These are phyloP conservation scores for Psilocybe azurescens DNA, from an alignment of 768 basidiomycete species.

Conservation along the genomic window DNA sequence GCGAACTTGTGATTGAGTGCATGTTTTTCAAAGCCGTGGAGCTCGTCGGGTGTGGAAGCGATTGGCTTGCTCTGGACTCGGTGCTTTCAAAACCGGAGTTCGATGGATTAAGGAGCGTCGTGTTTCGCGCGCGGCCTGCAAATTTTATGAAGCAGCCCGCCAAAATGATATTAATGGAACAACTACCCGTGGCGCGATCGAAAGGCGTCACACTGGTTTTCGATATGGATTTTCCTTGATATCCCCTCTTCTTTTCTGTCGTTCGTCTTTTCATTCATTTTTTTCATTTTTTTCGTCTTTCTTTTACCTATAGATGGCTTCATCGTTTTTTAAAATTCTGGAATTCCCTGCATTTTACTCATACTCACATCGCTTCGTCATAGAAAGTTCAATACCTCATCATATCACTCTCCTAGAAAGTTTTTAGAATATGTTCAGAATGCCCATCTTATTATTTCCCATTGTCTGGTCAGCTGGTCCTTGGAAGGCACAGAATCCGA, in stretches of 20 bases:
- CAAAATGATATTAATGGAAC: slow-evolving; percentile 20
- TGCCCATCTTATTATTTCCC: too few species aligned
- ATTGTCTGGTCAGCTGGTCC: too few species aligned
- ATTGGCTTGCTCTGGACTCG: slow-evolving; percentile 23
- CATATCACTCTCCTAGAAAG: too few species aligned
- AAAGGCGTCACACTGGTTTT: slow-evolving; percentile 19
- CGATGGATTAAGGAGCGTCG: slow-evolving; percentile 13
- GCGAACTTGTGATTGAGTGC: slow-evolving; percentile 22
- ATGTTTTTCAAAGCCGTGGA: slow-evolving; percentile 26
- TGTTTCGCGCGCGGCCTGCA: slow-evolving; percentile 17
- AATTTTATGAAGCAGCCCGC: slow-evolving; percentile 8
- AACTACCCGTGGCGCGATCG: slow-evolving; percentile 17
- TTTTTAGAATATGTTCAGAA: too few species aligned
- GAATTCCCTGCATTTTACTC: too few species aligned
- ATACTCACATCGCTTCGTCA: too few species aligned
- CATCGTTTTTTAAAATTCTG: too few species aligned
- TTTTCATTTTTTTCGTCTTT: too few species aligned
- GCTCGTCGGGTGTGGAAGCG: slow-evolving; percentile 21
- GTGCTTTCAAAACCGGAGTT: slow-evolving; percentile 14
- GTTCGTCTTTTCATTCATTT: background rate
- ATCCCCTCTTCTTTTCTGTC: too few species aligned
- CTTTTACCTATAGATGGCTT: too few species aligned
- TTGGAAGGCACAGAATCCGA: too few species aligned
- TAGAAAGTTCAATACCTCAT: too few species aligned
- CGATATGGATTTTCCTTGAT: slow-evolving; percentile 14